Evolutionary conservation across 805 yeast genomes (phyloP), one percentile per base, ranked within the genome.

Genomic region (Candida fluviatilis): DNA sequence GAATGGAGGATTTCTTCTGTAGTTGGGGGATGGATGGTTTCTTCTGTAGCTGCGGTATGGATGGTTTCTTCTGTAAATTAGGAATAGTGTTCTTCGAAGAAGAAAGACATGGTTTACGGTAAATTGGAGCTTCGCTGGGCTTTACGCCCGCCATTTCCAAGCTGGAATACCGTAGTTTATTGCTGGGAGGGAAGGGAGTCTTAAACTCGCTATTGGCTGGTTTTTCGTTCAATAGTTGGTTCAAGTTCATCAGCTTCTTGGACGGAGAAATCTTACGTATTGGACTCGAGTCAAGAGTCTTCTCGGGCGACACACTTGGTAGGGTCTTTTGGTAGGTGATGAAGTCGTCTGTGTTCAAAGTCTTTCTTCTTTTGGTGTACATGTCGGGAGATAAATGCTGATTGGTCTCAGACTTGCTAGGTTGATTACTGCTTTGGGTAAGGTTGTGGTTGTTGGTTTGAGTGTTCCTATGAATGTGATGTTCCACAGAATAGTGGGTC

Each of bases 401-500:
- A 31, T 18, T 31, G 5, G n/a, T 14, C 4, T 16, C 15, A 16
- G 12, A 4, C 15, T 32, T 19, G 12, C 11, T 16, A 13, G 23
- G 23, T 21, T 21, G 24, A 18, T 10, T 14, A 18, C 6, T 11
- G 11, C 19, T 24, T 6, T 5, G 3, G 14, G 18, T 30, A 14
- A 11, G n/a, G n/a, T n/a, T n/a, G n/a, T n/a, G n/a, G n/a, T n/a
- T n/a, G n/a, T n/a, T n/a, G n/a, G n/a, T n/a, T n/a, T n/a, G n/a
- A n/a, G n/a, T n/a, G n/a, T 13, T 35, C 36, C 4, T 14, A 8
- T 12, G 31, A 14, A 13, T 19, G 10, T 11, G 6, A n/a, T n/a
- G n/a, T n/a, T n/a, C 35, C 51, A 52, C 73, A 1, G 78, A 73
- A 41, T 73, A 73, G 41, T 74, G 79, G 5, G 60, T 55, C 7